Evolutionary conservation across 345 rosid genomes (phyloP).

Genomic region (Kandelia obovata): DNA sequence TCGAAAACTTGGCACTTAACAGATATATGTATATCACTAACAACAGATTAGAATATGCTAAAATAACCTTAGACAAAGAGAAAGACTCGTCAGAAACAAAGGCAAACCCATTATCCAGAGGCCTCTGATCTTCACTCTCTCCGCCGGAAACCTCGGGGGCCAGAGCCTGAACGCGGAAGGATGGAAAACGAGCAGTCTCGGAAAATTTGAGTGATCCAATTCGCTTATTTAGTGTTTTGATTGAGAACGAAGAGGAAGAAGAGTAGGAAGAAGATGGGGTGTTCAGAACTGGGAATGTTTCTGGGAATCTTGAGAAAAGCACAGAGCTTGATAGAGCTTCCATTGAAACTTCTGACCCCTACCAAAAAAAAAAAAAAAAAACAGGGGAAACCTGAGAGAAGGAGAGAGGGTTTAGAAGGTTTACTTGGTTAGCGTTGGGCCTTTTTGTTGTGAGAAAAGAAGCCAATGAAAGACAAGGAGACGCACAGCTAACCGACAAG

Average conservation of each 20-base stretch:
- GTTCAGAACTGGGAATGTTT: constrained; percentile 22
- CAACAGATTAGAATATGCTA: neutral
- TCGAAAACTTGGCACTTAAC: no score
- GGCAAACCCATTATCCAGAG: constrained; percentile 35
- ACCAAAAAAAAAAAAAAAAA: neutral
- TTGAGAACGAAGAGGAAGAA: constrained; percentile 11
- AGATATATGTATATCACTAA: no score
- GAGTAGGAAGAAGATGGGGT: constrained; percentile 18
- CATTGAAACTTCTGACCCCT: constrained; percentile 24
- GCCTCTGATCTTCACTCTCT: constrained; percentile 33
- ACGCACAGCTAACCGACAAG: neutral
- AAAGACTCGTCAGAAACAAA: constrained; percentile 37
- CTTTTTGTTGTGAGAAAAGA: neutral
- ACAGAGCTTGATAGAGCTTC: constrained; percentile 46
- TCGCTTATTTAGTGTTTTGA: constrained; percentile 28
- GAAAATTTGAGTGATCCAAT: constrained; percentile 43
- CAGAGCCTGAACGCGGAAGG: constrained; percentile 42
- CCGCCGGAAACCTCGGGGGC: constrained; percentile 39
- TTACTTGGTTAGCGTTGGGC: neutral
- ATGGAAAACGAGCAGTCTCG: constrained; percentile 21
- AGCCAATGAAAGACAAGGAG: neutral
- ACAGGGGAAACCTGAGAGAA: no score
- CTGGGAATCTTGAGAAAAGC: constrained; percentile 39
- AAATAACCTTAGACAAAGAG: constrained; percentile 54
- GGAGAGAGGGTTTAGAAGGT: neutral